Evolutionary conservation across 2,329 filamentous ascomycete genomes (phyloP), one percentile per base, ranked within the genome.

Genomic region (Aspergillus ibericus): DNA sequence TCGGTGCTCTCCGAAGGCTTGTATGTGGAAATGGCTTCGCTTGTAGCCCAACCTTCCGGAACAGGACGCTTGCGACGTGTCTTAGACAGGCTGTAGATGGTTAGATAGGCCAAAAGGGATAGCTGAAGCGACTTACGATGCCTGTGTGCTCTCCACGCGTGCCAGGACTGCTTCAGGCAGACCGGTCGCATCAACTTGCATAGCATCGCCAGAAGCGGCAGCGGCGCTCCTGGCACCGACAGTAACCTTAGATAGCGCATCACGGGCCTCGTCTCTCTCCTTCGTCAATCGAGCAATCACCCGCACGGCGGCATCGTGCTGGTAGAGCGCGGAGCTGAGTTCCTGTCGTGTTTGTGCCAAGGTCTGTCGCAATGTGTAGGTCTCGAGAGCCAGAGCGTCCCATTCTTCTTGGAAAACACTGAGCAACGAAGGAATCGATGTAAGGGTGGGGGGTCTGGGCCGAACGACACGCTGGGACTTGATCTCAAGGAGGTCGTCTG

Each of bases 321-420:
- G 93, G 78, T 99, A 99, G 22, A 99, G 83, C 0, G 95, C 91
- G 1, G 92, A 95, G 57, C 92, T 92, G 57, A 99, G 85, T 80
- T 99, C 95, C 78, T 97, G 93, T 65, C 93, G 84, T 42, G 93
- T 96, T 73, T 96, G 91, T 53, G 89, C 84, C 62, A 99, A 82
- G 72, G 96, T 92, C 75, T 97, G 91, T 78, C 91, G 89, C 60
- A 98, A 80, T 66, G 91, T 95, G 75, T 92, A 97, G 52, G 92
- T 91, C 79, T 99, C 95, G 35, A 98, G 82, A 12, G 93, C 91
- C 46, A 97, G 80, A 8, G 93, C 89, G 74, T 99, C 95, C 95
- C 95, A 99, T 82, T 99, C 95, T 75, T 96, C 96, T 76, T 99
- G 95, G 76, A 99, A 98, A 38, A 93, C 90, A 51, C 91, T 90